Base-by-base conservation (phyloP, 345 rosid genomes). In the Citrus glauca region DNA sequence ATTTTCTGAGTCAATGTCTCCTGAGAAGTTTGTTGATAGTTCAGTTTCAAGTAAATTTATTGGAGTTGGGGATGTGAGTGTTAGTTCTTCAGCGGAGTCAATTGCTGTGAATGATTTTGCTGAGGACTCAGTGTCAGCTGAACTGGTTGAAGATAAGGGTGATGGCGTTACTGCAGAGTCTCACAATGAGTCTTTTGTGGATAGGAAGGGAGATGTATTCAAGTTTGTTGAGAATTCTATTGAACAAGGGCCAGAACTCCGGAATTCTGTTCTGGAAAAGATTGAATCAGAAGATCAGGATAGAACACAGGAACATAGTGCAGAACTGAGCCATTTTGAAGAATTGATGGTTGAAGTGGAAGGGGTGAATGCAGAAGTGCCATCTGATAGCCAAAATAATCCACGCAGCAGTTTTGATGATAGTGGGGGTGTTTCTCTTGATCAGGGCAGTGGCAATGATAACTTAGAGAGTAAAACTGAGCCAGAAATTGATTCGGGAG, bases 301-400 rank as follows among this genome's bases (percentile, higher is more conserved):
- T 40, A 77, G 50, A 75, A 33, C 28, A 33, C 62, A 70, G 40
- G 67, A 55, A 70, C 3, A 73, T 53, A 66, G 67, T 76, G 56
- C 61, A 30, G 19, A n/a, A 68, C 13, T 3, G 42, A 65, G 37
- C 25, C 24, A 65, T 40, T 19, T 37, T 25, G 37, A 62, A 64
- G 80, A 79, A 32, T 45, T 75, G 66, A 72, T 61, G 50, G 79
- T 60, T 80, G 81, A 65, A 78, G 76, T 73, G 70, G 28, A 55
- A 25, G 81, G 32, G 33, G 25, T 64, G 22, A 62, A 75, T 24
- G 75, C 77, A 67, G 75, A 66, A 22, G 75, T 56, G 59, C 24
- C 71, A 38, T 69, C 57, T 66, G 71, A 65, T 66, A 10, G 14
- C 42, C 55, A 64, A 3, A 69, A 73, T 40, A 35, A 78, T 63